Evolutionary conservation across 768 basidiomycete species (phyloP).

Genomic region (Suillus subaureus): DNA sequence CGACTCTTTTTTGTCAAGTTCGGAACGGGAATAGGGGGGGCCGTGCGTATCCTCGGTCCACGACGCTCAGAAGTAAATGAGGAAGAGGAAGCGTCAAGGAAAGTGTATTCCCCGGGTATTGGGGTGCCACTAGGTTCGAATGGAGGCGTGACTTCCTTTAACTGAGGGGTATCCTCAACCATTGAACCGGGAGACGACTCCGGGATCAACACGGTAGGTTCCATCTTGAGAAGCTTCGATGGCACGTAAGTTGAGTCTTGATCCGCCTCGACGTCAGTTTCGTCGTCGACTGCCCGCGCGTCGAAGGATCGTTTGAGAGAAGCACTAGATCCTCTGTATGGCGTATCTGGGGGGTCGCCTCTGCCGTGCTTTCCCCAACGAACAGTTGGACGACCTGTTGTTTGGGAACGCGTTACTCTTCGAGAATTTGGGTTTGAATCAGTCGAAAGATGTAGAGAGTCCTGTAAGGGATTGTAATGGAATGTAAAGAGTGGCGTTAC

Average conservation of each 20-base stretch:
- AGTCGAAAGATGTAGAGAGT: constrained; percentile 18
- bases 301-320: constrained; percentile 36
- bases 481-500: constrained; percentile 25
- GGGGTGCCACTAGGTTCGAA: constrained; percentile 24
- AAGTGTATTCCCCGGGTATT: constrained; percentile 35
- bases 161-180: constrained; percentile 26
- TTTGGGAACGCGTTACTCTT: constrained; percentile 37
- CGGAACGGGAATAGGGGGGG: constrained; percentile 70
- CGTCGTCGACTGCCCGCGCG: constrained; percentile 37
- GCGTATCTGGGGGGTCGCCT: constrained; percentile 32
- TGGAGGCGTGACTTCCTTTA: constrained; percentile 13
- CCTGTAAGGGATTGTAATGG: constrained; percentile 22
- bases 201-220: constrained; percentile 25
- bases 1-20: constrained; percentile 82
- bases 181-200: constrained; percentile 31
- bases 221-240: constrained; percentile 33
- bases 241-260: constrained; percentile 21
- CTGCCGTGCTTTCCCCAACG: constrained; percentile 36
- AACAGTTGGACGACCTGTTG: constrained; percentile 34
- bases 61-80: constrained; percentile 43
- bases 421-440: constrained; percentile 27
- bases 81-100: constrained; percentile 37
- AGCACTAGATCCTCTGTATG: constrained; percentile 20
- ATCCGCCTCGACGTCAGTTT: constrained; percentile 35
- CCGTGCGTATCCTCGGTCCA: constrained; percentile 52